Base-by-base conservation (phyloP, 2,329 filamentous ascomycete genomes). In the Shiraia sp. region DNA sequence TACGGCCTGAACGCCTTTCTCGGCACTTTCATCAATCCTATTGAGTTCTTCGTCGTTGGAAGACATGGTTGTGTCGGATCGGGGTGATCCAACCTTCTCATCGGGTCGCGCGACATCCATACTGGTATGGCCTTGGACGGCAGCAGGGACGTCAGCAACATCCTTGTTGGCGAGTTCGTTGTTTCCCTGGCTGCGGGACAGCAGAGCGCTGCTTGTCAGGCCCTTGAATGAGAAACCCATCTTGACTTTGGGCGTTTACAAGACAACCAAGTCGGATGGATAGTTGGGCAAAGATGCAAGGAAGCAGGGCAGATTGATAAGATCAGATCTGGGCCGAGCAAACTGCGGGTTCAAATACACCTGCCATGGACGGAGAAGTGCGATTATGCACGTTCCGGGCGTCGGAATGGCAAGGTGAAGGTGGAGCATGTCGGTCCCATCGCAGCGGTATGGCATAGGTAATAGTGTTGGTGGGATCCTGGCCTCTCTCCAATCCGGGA, bases 151-250 rank as follows among this genome's bases (percentile, higher is more conserved):
- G 42, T 58, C 48, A 15, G 57, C 53, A 30, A 65, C 40, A 33
- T 64, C 55, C 28, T 55, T 61, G 39, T 61, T 50, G 13, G 53
- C 53, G 13, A 44, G 47, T 15, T 45, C 34, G 36, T 41, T 39
- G 15, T 41, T n/a, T n/a, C n/a, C n/a, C 42, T 22, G 26, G 39
- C 12, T 39, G n/a, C 47, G 47, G 37, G 53, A 53, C 27, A 60
- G 41, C 47, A 65, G 32, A 25, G 61, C 60, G 29, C 47, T 54
- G 36, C 51, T 58, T 24, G 61, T 58, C 47, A 66, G 38, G 14
- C 59, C 60, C 43, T 53, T 63, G 61, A 66, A 65, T 32, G 42
- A 49, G 53, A 66, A 59, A 26, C 61, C 62, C 62, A 66, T 66
- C 17, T 38, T 55, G 51, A 42, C 27, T 5, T 32, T 15, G 25